Evolutionary conservation across 2,329 filamentous ascomycete species (phyloP), one percentile per base, ranked within the genome.

Genomic region (Leptosphaerulina australis): DNA sequence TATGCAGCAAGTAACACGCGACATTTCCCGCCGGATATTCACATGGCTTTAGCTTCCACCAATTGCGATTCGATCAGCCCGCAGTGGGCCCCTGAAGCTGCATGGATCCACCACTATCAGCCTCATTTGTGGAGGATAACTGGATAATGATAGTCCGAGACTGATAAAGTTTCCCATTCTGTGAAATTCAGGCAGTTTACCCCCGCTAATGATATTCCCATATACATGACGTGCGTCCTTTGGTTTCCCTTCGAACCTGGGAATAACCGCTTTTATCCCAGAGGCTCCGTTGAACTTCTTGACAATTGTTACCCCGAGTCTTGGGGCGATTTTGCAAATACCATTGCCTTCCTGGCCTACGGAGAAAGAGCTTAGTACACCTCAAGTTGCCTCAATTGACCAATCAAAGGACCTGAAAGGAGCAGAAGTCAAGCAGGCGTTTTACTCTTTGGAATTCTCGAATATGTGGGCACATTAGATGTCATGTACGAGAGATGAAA

Each of bases 11-110:
- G 33, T 25, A 53, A 36, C 4, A 45, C 36, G 45, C 38, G 44
- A 41, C 50, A 40, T 45, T 41, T 40, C 28, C 50, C 50, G 48
- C 50, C 44, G 50, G 44, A n/a, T 49, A 43, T 41, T 45, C 20
- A 18, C 2, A 21, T 35, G 29, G 38, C 24, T 12, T 15, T 5
- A 9, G 21, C 25, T 5, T 44, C 50, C 50, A 45, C 50, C 50
- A 45, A 53, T 50, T 5, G 12, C 11, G 3, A 21, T n/a, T 2
- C 22, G 21, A 50, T 7, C 9, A 50, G 50, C 35, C 50, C 50
- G 40, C 40, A 21, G 50, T 48, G 45, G 37, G 31, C 31, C 41
- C 17, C 14, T 43, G 33, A 40, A 14, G 41, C 35, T 33, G 37
- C 48, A 46, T 26, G 15, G 41, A 17, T 37, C 36, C 48, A 41